A percentile compares a stretch with the other conserved stretches of the same genome.
Conservation (phyloP, 495 filamentous ascomycete species). For the Hapsidospora chrysogenum region DNA sequence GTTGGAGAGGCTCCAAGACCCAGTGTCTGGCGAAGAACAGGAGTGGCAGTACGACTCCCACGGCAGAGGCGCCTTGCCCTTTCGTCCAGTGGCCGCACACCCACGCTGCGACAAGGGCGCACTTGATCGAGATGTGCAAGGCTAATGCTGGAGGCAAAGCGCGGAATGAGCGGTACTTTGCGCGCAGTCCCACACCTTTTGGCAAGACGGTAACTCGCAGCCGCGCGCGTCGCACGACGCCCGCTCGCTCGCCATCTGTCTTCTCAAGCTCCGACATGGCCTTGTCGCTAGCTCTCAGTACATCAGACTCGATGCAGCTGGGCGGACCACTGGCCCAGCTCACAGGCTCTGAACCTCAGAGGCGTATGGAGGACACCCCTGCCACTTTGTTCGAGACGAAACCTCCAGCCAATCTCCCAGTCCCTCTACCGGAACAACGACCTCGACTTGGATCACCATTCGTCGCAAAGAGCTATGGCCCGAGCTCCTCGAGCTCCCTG, state of each 20-base stretch:
- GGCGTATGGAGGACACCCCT: too few relatives aligned
- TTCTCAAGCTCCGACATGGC: conserved; percentile 66
- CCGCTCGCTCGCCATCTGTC: conserved; percentile 15
- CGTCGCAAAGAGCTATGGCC: conserved; percentile 34
- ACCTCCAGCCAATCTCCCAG: too few relatives aligned
- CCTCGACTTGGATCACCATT: conserved; percentile 45
- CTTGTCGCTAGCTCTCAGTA: conserved; percentile 66
- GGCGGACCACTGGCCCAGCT: conserved; percentile 50
- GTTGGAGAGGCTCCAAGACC: conserved; percentile 51
- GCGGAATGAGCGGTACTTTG: conserved; percentile 54
- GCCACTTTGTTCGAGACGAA: too few relatives aligned
- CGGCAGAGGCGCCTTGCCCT: conserved; percentile 18
- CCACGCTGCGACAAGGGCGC: conserved; percentile 57
- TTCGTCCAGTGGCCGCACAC: conserved; percentile 64
- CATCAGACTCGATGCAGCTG: conserved; percentile 62
- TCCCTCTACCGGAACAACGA: too few relatives aligned
- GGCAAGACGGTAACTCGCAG: conserved; percentile 32
- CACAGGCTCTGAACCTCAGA: conserved; percentile 19
- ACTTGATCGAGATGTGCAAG: conserved; percentile 72
- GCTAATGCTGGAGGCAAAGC: conserved; percentile 51
- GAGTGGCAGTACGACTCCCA: conserved; percentile 55
- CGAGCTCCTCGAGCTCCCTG: conserved; percentile 28
- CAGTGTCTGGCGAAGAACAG: conserved; percentile 10
- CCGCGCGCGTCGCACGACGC: conserved; percentile 22
- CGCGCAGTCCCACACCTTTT: conserved; percentile 60